Percentiles rank a stretch among this genome's conserved stretches.
Conservation (phyloP, 805 yeast genomes). For the Metahyphopichia silvanorum region DNA sequence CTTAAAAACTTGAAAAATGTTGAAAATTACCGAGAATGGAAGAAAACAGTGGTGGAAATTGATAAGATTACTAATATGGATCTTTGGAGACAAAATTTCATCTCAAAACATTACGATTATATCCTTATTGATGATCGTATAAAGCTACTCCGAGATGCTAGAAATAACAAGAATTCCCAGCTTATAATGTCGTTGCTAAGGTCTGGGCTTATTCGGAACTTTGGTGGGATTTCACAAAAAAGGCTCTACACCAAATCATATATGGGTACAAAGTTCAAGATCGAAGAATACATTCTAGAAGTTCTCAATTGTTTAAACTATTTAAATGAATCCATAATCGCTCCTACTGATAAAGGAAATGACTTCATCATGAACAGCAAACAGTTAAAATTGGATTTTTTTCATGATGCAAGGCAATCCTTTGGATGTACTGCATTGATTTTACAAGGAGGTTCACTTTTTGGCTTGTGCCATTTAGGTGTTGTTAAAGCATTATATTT, state of each 20-base stretch:
- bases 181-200: constrained; percentile 64
- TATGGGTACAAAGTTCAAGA: constrained; percentile 83
- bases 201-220: constrained; percentile 82
- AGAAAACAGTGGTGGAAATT: constrained; percentile 46
- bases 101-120: constrained; percentile 80
- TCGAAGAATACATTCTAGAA: constrained; percentile 82
- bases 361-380: constrained; percentile 42
- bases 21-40: constrained; percentile 70
- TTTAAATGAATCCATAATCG: constrained; percentile 44
- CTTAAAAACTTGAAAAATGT: constrained; percentile 50
- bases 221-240: constrained; percentile 85
- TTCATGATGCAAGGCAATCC: constrained; percentile 81
- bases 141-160: constrained; percentile 57
- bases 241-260: constrained; percentile 77
- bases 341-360: constrained; percentile 23
- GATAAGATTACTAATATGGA: constrained; percentile 45
- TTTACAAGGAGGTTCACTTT: constrained; percentile 91
- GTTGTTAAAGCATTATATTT: constrained; percentile 81
- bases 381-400: constrained; percentile 68
- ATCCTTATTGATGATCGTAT: constrained; percentile 73
- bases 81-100: constrained; percentile 77
- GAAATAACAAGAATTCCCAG: constrained; percentile 55
- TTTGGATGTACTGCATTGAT: constrained; percentile 89
- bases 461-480: constrained; percentile 92
- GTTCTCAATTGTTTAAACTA: constrained; percentile 66